Conservation (phyloP, 83 land plant species). For the Picea abies region DNA sequence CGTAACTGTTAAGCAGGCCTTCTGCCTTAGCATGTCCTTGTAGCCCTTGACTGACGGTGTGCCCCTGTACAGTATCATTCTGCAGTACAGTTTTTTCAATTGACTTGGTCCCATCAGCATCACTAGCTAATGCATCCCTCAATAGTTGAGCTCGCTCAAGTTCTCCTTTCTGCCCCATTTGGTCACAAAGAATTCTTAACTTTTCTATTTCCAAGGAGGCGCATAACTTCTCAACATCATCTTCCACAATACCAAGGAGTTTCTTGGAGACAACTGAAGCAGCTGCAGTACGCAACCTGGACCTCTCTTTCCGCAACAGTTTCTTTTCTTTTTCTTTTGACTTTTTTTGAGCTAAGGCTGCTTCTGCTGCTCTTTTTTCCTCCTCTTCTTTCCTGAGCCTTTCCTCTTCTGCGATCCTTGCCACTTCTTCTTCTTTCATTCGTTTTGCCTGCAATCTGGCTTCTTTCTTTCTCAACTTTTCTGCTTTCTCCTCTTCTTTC, state of each 20-base stretch:
- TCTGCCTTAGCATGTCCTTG: conserved; percentile 22
- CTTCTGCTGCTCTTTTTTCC: conserved; percentile 79
- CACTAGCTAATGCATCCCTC: conserved; percentile 36
- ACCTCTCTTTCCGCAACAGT: conserved; percentile 83
- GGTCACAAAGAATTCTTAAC: conserved; percentile 67
- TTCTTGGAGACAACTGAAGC: conserved; percentile 42
- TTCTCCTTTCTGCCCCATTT: conserved; percentile 48
- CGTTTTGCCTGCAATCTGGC: conserved; percentile 77
- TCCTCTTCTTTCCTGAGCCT: conserved; percentile 79
- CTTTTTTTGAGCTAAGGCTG: conserved; percentile 78
- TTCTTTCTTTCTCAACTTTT: conserved; percentile 81
- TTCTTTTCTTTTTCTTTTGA: conserved; percentile 94
- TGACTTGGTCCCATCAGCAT: conserved; percentile 11
- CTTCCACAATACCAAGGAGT: conserved; percentile 53
- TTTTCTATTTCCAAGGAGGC: conserved; percentile 49
- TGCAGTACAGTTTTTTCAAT: conserved; percentile 28
- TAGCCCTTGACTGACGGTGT: conserved; percentile 5
- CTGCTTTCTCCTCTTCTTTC: conserved; percentile 92
- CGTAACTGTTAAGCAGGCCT: conserved; percentile 30
- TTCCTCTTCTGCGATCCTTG: conserved; percentile 76
- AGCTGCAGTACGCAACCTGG: conserved; percentile 72
- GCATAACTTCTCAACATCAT: conserved; percentile 78
- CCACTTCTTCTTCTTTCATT: conserved; percentile 89
- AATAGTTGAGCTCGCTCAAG: conserved; percentile 49
- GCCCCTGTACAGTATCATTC: conserved; percentile 33